These are phyloP conservation scores for Phoenix roebelenii DNA, from an alignment of 176 grass and related monocot species.

Conservation along the genomic window DNA sequence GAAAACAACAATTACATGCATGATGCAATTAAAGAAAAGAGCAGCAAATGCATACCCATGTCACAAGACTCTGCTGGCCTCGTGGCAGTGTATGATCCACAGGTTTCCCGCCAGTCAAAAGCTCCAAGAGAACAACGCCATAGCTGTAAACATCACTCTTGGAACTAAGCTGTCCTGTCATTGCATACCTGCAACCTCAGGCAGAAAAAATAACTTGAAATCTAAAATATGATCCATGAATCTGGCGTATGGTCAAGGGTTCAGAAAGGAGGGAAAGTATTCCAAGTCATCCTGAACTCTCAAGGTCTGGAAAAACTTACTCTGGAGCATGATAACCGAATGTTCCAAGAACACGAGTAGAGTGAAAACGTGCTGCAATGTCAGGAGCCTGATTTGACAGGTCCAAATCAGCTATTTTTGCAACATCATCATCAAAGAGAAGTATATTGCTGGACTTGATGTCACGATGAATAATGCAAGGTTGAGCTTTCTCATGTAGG, in stretches of 20 bases:
- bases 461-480: slow-evolving; percentile 67
- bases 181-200: slow-evolving; percentile 47
- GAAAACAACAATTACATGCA: too few relatives aligned
- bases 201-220: too few relatives aligned
- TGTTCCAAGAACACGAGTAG: slow-evolving; percentile 79
- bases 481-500: slow-evolving; percentile 77
- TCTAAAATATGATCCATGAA: too few relatives aligned
- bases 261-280: too few relatives aligned
- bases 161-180: slow-evolving; percentile 79
- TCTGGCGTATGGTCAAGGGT: too few relatives aligned
- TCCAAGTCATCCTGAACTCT: too few relatives aligned
- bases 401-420: slow-evolving; percentile 78
- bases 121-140: slow-evolving; percentile 67
- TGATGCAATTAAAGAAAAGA: not conserved
- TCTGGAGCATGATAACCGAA: slow-evolving; percentile 86
- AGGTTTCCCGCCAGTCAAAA: slow-evolving; percentile 75
- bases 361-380: slow-evolving; percentile 36
- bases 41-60: slow-evolving; percentile 42
- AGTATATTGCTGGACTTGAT: slow-evolving; percentile 87
- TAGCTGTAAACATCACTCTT: slow-evolving; percentile 87
- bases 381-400: slow-evolving; percentile 20
- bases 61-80: slow-evolving; percentile 81
- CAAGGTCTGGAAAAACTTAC: slow-evolving; percentile 23
- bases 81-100: slow-evolving; percentile 74
- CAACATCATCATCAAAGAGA: slow-evolving; percentile 67